Conservation (phyloP, 129 eudicot genomes). For the sunflower (Helianthus annuus) region DNA sequence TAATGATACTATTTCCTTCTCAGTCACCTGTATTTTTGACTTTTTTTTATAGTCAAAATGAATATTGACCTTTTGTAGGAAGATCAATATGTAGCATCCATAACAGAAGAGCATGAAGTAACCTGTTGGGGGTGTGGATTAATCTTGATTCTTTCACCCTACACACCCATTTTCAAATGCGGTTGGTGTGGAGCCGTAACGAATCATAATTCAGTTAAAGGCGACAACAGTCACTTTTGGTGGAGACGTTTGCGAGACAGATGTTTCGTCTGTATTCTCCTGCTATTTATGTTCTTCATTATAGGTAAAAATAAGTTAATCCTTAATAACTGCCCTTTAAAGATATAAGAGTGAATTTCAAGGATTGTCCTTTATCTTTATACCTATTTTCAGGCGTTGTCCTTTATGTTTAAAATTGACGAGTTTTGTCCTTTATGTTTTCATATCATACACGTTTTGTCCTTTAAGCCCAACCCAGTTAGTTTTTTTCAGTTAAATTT, state of each 20-base stretch:
- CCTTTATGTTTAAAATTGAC: too few species aligned
- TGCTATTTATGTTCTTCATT: conserved; percentile 66
- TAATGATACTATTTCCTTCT: conserved; percentile 13
- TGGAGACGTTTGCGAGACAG: conserved; percentile 83
- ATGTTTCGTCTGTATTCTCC: conserved; percentile 61
- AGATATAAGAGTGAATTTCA: too few species aligned
- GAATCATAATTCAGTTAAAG: conserved; percentile 51
- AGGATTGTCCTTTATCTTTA: too few species aligned
- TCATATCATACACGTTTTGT: too few species aligned
- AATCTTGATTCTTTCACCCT: conserved; percentile 64
- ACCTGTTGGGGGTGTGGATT: conserved; percentile 98
- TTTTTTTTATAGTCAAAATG: background rate
- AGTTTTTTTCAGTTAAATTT: too few species aligned
- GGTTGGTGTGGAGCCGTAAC: conserved; percentile 98
- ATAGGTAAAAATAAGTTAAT: conserved; percentile 50
- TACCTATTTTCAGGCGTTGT: too few species aligned
- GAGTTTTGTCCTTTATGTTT: too few species aligned
- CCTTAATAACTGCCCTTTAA: background rate
- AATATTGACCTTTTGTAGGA: conserved; percentile 42
- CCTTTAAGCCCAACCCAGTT: too few species aligned
- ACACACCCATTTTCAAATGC: conserved; percentile 75
- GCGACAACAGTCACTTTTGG: conserved; percentile 46
- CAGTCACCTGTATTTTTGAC: conserved; percentile 9
- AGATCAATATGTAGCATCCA: conserved; percentile 53
- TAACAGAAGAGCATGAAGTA: conserved; percentile 60